phyloP scores from a whole-genome alignment of 177 flowering plant species.

The Vitis hybrid region DNA sequence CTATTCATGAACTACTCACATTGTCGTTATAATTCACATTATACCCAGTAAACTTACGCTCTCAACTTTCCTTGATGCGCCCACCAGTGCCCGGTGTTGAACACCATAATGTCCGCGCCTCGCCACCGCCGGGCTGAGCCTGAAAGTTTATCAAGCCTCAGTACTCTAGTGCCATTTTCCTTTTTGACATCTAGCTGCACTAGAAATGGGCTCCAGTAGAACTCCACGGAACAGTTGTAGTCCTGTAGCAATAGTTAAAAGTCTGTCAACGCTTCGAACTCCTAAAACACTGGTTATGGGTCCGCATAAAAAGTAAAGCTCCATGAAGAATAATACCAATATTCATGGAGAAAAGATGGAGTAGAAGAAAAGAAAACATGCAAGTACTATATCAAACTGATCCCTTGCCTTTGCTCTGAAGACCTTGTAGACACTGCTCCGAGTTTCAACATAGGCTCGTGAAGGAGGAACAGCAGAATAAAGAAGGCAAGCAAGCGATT shows the following conservation, averaged over 20 bases:
- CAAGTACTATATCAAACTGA: too few relatives aligned
- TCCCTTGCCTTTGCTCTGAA: constrained; percentile 45
- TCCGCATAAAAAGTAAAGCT: too few relatives aligned
- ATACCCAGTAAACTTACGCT: constrained; percentile 27
- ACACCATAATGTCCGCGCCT: constrained; percentile 63
- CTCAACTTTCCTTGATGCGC: constrained; percentile 41
- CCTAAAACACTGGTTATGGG: too few relatives aligned
- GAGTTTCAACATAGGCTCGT: constrained; percentile 21
- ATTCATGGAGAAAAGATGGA: not conserved
- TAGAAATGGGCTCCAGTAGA: constrained; percentile 68
- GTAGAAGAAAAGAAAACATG: not conserved
- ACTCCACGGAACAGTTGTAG: constrained; percentile 57
- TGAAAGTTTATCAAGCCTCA: constrained; percentile 42
- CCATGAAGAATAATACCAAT: not conserved
- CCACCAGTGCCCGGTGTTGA: constrained; percentile 84
- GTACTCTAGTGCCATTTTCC: constrained; percentile 20
- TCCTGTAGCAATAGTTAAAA: constrained; percentile 32
- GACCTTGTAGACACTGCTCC: constrained; percentile 35
- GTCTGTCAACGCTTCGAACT: too few relatives aligned
- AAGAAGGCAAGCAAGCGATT: constrained; percentile 73
- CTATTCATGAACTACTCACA: too few relatives aligned
- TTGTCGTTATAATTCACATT: not conserved
- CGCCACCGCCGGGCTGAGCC: constrained; percentile 38
- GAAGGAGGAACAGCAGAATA: constrained; percentile 41
- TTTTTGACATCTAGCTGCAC: constrained; percentile 33